Conservation (phyloP, 75 land plant genomes). For the Chamaecyparis obtusa region DNA sequence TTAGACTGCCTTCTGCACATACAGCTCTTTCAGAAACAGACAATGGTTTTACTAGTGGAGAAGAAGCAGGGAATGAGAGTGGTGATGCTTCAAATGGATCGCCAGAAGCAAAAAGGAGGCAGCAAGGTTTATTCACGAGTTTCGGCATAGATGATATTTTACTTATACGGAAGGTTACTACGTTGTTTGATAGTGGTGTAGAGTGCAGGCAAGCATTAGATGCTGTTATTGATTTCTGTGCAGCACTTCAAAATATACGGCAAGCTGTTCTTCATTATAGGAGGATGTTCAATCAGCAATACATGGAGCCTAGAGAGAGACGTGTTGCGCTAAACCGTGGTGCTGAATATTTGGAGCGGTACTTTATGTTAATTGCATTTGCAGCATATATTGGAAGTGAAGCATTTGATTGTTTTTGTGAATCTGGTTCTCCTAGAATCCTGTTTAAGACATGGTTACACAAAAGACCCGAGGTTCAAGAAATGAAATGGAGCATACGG, state of each 20-base stretch:
- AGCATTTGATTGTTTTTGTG: slow-evolving; percentile 90
- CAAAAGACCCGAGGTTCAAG: slow-evolving; percentile 83
- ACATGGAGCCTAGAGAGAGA: slow-evolving; percentile 80
- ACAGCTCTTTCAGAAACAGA: slow-evolving; percentile 34
- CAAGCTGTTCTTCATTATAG: slow-evolving; percentile 90
- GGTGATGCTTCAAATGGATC: slow-evolving; percentile 23
- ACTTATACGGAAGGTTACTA: slow-evolving; percentile 79
- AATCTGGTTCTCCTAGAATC: slow-evolving; percentile 60
- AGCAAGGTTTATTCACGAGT: slow-evolving; percentile 26
- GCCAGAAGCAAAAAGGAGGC: slow-evolving; percentile 18
- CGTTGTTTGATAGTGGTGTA: slow-evolving; percentile 86
- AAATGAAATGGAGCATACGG: slow-evolving; percentile 98
- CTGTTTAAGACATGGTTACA: slow-evolving; percentile 85
- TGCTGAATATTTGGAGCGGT: slow-evolving; percentile 94
- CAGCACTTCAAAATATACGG: slow-evolving; percentile 92
- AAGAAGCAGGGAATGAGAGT: slow-evolving; percentile 46
- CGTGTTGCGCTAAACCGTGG: slow-evolving; percentile 91
- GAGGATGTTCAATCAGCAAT: slow-evolving; percentile 85
- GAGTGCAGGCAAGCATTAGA: slow-evolving; percentile 85
- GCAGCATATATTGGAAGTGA: slow-evolving; percentile 93
- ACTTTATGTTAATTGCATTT: slow-evolving; percentile 91
- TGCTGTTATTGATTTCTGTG: slow-evolving; percentile 92
- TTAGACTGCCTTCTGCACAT: slow-evolving; percentile 40
- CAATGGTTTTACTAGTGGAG: slow-evolving; percentile 66
- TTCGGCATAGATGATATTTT: slow-evolving; percentile 95